Evolutionary conservation across 2,329 filamentous ascomycete genomes (phyloP).

Genomic region (Paracamarosporium sp.): DNA sequence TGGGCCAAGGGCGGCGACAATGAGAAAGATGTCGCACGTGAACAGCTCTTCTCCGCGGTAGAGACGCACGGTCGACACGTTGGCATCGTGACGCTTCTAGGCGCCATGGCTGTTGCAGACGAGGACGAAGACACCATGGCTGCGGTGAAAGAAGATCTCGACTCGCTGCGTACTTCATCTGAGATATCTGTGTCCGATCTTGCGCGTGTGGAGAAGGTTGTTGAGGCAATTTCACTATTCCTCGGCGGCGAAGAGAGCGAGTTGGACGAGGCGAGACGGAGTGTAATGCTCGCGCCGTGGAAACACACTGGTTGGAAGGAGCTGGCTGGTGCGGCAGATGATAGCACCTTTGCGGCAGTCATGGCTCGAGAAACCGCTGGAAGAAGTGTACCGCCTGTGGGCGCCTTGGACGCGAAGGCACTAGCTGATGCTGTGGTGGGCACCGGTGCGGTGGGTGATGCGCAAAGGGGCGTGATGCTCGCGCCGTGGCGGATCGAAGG

Average conservation of each 20-base stretch:
- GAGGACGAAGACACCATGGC: slow-evolving; percentile 79
- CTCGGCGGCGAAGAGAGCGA: slow-evolving; percentile 56
- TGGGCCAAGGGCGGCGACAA: slow-evolving; percentile 85
- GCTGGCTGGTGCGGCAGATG: slow-evolving; percentile 64
- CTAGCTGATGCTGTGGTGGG: slow-evolving; percentile 77
- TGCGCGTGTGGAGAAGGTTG: slow-evolving; percentile 73
- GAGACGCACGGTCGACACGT: slow-evolving; percentile 78
- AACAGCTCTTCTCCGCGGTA: slow-evolving; percentile 80
- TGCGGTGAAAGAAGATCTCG: slow-evolving; percentile 80
- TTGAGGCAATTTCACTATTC: slow-evolving; percentile 74
- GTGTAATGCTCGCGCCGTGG: slow-evolving; percentile 81
- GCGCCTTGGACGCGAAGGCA: slow-evolving; percentile 71
- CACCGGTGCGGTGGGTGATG: slow-evolving; percentile 73
- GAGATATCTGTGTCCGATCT: slow-evolving; percentile 70
- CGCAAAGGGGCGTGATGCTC: slow-evolving; percentile 77
- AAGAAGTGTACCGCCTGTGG: slow-evolving; percentile 75
- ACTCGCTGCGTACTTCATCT: slow-evolving; percentile 70
- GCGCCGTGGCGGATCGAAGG: slow-evolving; percentile 77
- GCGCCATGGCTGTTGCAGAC: slow-evolving; percentile 83
- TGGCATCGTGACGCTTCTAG: slow-evolving; percentile 79
- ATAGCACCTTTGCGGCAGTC: slow-evolving; percentile 63
- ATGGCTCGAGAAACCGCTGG: slow-evolving; percentile 84
- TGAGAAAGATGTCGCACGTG: slow-evolving; percentile 77
- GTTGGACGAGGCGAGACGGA: slow-evolving; percentile 71
- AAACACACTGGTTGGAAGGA: slow-evolving; percentile 82